Evolutionary conservation across 305 asterid species (phyloP).

Genomic region (Fraxinus nigra): DNA sequence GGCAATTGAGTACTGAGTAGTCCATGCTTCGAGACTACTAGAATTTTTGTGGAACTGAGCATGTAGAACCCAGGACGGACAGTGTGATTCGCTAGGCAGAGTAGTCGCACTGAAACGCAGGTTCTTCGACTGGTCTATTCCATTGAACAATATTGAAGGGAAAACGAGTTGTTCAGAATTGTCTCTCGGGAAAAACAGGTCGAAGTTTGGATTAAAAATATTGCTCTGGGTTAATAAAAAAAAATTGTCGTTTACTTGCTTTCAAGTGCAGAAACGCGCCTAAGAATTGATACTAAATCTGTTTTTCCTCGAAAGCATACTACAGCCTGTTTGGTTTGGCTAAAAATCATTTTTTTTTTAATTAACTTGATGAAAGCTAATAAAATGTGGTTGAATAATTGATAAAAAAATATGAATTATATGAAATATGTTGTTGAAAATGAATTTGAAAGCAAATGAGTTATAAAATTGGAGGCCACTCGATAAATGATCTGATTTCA

Average conservation of each 20-base stretch:
- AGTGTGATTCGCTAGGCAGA: neutral
- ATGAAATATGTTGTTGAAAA: no score
- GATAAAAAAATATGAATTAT: no score
- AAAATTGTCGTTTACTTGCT: neutral
- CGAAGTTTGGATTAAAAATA: neutral
- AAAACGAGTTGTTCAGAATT: slow-evolving; percentile 8
- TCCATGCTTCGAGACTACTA: neutral
- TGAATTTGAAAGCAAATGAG: no score
- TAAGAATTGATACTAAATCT: neutral
- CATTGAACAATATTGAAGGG: slow-evolving; percentile 25
- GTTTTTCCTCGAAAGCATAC: neutral
- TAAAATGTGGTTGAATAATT: no score
- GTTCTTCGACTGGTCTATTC: neutral
- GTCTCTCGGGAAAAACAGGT: neutral
- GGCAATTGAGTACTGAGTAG: neutral
- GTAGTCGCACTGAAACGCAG: neutral
- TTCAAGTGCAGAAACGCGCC: neutral
- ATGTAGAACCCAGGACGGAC: neutral
- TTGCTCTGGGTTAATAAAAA: neutral
- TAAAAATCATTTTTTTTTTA: neutral
- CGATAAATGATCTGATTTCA: no score
- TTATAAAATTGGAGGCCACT: no score
- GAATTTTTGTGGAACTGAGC: neutral
- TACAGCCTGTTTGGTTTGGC: neutral
- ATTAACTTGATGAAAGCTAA: neutral